phyloP scores from a whole-genome alignment of 1,284 basidiomycete species.

The Trichosporon sp. region DNA sequence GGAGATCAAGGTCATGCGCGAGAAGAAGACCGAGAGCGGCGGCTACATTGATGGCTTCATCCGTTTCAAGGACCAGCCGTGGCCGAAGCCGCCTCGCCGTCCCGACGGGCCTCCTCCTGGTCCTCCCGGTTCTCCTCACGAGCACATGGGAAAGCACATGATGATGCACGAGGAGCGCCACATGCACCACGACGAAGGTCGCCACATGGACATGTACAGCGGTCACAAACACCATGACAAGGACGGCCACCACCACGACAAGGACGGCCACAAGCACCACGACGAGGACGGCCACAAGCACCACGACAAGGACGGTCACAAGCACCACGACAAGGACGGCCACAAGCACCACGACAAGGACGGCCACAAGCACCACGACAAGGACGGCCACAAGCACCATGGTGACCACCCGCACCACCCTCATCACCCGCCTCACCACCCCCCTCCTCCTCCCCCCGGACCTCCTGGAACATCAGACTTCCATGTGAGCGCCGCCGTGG shows the following conservation, averaged over 20 bases:
- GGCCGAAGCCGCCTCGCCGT: conserved; percentile 4
- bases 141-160: not conserved
- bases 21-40: conserved; percentile 22
- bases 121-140: not conserved
- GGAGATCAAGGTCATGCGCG: conserved; percentile 23
- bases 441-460: conserved; percentile 20
- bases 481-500: conserved; percentile 30
- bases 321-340: not conserved
- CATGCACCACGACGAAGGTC: not conserved
- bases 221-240: conserved; percentile 5
- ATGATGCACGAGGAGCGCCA: conserved; percentile 4
- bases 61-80: conserved; percentile 2
- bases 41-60: conserved; percentile 29
- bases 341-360: not conserved
- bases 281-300: not conserved
- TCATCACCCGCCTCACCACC: conserved; percentile 10
- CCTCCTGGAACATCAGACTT: conserved; percentile 28
- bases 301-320: too few relatives aligned
- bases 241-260: not conserved
- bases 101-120: not conserved
- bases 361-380: not conserved
- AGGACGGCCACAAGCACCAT: conserved; percentile 2
- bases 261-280: conserved; percentile 1
- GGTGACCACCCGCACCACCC: not conserved
- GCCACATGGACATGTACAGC: not conserved